phyloP scores from a whole-genome alignment of 805 yeast genomes.

The Zygosaccharomyces pseudorouxii region DNA sequence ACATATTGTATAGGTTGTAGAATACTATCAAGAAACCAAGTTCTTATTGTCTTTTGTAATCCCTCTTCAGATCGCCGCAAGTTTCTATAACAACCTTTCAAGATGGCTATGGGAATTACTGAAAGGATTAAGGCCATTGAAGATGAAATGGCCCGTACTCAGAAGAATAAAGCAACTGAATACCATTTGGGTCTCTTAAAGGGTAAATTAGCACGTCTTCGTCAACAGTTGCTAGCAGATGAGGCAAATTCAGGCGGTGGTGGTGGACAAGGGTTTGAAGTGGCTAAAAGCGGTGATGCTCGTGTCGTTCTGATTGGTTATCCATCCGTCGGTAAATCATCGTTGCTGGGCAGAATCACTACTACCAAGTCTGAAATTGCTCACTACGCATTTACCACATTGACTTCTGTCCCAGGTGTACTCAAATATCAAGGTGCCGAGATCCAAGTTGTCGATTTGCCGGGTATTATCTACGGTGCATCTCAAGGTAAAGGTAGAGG shows the following conservation, averaged over 20 bases:
- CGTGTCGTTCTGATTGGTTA: conserved; percentile 93
- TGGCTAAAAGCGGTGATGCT: conserved; percentile 93
- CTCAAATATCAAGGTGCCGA: conserved; percentile 94
- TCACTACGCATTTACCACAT: conserved; percentile 89
- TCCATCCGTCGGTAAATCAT: conserved; percentile 97
- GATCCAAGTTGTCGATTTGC: conserved; percentile 93
- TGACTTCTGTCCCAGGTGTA: conserved; percentile 96
- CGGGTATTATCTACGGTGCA: conserved; percentile 96
- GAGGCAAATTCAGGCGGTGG: conserved; percentile 63
- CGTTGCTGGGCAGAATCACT: conserved; percentile 82
- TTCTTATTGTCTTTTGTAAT: background rate
- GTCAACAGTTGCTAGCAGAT: conserved; percentile 89
- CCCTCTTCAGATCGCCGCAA: background rate
- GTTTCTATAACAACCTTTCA: conserved; percentile 4
- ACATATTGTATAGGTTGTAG: background rate
- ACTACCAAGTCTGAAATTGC: conserved; percentile 94
- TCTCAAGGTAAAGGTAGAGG: conserved; percentile 97
- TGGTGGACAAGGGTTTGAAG: conserved; percentile 90
- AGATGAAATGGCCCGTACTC: conserved; percentile 90
- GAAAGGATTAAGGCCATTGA: conserved; percentile 88
- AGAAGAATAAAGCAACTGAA: conserved; percentile 96
- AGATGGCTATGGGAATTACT: conserved; percentile 31
- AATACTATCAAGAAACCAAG: background rate
- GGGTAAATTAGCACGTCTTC: conserved; percentile 88
- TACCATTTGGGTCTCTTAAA: conserved; percentile 91